A percentile compares a stretch with the other conserved stretches of the same genome.
Evolutionary conservation across 768 basidiomycete genomes (phyloP).

Genomic region (Amanita phalloides): DNA sequence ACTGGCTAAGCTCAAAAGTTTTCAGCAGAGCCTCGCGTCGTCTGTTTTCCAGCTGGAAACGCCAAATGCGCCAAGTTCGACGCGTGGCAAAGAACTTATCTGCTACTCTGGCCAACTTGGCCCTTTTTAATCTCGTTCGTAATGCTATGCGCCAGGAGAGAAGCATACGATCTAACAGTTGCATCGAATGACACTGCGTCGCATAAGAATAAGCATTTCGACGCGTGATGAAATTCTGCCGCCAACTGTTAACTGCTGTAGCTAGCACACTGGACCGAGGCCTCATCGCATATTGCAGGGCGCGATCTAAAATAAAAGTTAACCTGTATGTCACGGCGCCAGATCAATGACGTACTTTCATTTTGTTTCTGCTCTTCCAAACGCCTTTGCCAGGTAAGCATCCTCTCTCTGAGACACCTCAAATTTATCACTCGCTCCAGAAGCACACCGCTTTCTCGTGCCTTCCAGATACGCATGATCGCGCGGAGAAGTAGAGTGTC

Average conservation of each 20-base stretch:
- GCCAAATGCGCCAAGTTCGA: conserved; percentile 39
- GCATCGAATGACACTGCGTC: conserved; percentile 33
- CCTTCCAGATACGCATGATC: conserved; percentile 55
- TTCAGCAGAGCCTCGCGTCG: conserved; percentile 33
- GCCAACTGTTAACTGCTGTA: conserved; percentile 36
- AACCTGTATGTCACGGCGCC: not conserved
- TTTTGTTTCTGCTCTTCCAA: conserved; percentile 25
- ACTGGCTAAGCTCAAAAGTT: conserved; percentile 27
- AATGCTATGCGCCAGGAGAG: conserved; percentile 47
- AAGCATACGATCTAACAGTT: conserved; percentile 29
- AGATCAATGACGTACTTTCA: conserved; percentile 30
- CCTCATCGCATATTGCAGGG: conserved; percentile 38
- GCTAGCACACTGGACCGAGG: conserved; percentile 27
- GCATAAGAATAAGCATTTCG: conserved; percentile 39
- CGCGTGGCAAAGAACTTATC: conserved; percentile 40
- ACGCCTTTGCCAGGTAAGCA: conserved; percentile 39
- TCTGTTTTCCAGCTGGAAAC: conserved; percentile 30
- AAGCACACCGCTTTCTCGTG: conserved; percentile 49
- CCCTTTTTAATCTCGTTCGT: conserved; percentile 34
- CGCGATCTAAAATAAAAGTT: conserved; percentile 25
- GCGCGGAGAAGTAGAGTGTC: conserved; percentile 50
- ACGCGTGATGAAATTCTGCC: conserved; percentile 26
- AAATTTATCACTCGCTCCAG: conserved; percentile 40
- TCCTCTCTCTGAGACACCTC: conserved; percentile 33
- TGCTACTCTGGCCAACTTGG: conserved; percentile 44